A percentile compares a stretch with the other conserved stretches of the same genome.
phyloP scores from a whole-genome alignment of 495 filamentous ascomycete species.

The Aspergillus saccharolyticus region DNA sequence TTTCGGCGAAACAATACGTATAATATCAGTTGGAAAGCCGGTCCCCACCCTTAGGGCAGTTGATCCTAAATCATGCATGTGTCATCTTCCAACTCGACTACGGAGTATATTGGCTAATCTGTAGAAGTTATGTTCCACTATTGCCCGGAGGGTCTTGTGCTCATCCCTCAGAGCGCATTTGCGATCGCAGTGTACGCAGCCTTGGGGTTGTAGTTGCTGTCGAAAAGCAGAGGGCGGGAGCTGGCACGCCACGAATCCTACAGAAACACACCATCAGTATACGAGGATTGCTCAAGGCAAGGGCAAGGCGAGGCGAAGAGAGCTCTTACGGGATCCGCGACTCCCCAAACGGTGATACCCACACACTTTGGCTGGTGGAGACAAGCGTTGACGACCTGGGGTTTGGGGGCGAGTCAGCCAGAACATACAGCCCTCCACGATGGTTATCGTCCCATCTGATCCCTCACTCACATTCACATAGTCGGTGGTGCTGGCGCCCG shows the following conservation, averaged over 20 bases:
- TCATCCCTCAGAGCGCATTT: constrained; percentile 14
- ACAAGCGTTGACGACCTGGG: constrained; percentile 58
- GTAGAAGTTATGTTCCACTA: no score
- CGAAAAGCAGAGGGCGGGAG: constrained; percentile 58
- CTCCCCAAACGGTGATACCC: constrained; percentile 74
- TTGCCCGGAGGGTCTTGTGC: no score
- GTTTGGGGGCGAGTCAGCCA: background rate
- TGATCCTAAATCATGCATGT: no score
- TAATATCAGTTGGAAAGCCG: no score
- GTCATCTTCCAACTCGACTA: no score
- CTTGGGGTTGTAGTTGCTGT: constrained; percentile 59
- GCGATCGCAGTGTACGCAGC: constrained; percentile 58
- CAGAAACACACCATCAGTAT: no score
- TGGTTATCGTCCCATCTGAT: background rate
- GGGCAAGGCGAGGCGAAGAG: background rate
- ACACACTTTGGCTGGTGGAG: constrained; percentile 60
- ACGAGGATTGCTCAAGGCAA: no score
- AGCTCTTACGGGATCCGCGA: constrained; percentile 53
- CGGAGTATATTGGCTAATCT: no score
- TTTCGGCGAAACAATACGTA: no score
- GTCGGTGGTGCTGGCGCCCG: constrained; percentile 50
- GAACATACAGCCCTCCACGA: no score
- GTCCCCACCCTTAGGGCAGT: no score
- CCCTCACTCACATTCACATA: constrained; percentile 45
- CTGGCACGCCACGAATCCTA: constrained; percentile 59